Evolutionary conservation across 1,139 yeast genomes (phyloP).

Genomic region (Scheffersomyces segobiensis): DNA sequence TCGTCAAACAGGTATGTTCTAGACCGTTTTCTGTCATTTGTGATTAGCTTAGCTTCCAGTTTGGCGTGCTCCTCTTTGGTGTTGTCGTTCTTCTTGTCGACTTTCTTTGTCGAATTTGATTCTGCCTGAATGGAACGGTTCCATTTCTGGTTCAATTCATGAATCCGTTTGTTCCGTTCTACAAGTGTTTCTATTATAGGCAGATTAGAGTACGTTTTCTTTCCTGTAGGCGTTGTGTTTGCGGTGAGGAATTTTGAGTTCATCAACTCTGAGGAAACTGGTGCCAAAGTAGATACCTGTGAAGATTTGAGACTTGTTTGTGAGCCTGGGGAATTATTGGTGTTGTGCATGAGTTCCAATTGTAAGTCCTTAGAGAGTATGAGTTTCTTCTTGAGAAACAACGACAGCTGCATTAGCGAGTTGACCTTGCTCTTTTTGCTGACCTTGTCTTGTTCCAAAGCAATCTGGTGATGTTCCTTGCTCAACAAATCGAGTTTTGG

Average conservation of each 20-base stretch:
- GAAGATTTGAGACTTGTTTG: background rate
- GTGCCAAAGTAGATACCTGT: background rate
- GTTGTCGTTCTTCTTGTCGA: conserved; percentile 1
- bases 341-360: conserved; percentile 27
- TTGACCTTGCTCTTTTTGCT: conserved; percentile 8
- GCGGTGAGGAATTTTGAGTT: conserved; percentile 13
- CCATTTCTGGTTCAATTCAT: conserved; percentile 40
- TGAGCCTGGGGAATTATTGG: conserved; percentile 10
- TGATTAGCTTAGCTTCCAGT: conserved; percentile 1
- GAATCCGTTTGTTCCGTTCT: conserved; percentile 37
- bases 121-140: conserved; percentile 21
- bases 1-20: conserved; percentile 23
- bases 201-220: conserved; percentile 2
- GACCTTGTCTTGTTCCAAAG: background rate
- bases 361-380: conserved; percentile 42
- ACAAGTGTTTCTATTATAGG: conserved; percentile 16
- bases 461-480: conserved; percentile 1
- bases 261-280: background rate
- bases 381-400: conserved; percentile 30
- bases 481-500: conserved; percentile 1
- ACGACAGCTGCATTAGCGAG: conserved; percentile 19
- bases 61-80: conserved; percentile 1
- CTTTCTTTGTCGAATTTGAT: background rate
- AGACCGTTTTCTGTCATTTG: conserved; percentile 17
- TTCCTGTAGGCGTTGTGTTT: conserved; percentile 2